Evolutionary conservation across 495 filamentous ascomycete species (phyloP), one percentile per base, ranked within the genome.

Genomic region (Lichina pygmaea): DNA sequence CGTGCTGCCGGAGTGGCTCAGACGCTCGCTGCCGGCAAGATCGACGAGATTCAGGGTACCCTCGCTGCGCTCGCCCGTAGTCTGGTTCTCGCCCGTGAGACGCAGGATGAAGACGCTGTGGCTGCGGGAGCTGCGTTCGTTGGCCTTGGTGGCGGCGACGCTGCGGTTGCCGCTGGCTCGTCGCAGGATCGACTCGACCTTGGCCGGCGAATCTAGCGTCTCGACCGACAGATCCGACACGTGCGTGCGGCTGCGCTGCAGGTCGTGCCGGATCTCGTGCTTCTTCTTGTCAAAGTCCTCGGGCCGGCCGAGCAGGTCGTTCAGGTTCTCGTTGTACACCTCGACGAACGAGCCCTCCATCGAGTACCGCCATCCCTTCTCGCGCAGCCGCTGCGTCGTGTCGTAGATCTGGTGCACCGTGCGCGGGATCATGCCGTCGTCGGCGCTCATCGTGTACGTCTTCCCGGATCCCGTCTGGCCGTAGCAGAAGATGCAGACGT

Each of bases 401-500:
- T 81, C 71, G 56, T 93, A 93, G 48, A 99, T 93, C 60, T 93
- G 82, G 49, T 81, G 73, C 2, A 91, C 83, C 0, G 89, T 84
- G 2, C 78, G 73, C 5, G 89, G 91, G 47, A 99, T 99, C 77
- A 99, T 94, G 49, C 89, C 89, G 54, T 95, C 84, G 4, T 61
- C 53, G 0, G 86, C 81, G 36, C 81, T 86, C 89, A 99, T 99
- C 16, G 91, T 95, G 53, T 75, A 78, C 0, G 89, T 97, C 65
- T 97, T 97, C 41, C 89, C 89, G 34, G 85, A 86, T 4, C 89
- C 89, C 5, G 89, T 97, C 57, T 99, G 89, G 34, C 89, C 89
- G 57, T 99, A 99, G 57, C 85, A 94, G 63, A 99, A 93, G 50
- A 99, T 95, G 60, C 86, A 94, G 34, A 99, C 89, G 55, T 99